Conservation (phyloP, 2,329 filamentous ascomycete genomes). For the Amauroascus niger region DNA sequence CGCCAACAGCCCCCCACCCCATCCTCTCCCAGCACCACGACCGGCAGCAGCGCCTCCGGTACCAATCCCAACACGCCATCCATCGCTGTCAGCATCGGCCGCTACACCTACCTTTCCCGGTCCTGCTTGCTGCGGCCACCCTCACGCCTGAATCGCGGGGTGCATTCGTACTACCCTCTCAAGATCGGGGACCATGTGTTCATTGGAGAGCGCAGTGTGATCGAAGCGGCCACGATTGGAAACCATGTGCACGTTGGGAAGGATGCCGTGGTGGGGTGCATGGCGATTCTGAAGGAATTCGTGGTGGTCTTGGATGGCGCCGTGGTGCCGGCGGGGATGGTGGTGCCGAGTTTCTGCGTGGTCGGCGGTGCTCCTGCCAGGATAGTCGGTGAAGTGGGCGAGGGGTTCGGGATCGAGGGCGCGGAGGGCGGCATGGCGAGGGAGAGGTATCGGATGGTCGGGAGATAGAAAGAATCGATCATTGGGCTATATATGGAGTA, state of each 20-base stretch:
- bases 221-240: conserved; percentile 75
- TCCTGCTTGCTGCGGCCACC: conserved; percentile 74
- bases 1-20: conserved; percentile 40
- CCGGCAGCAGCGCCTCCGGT: conserved; percentile 21
- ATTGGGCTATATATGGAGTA: too few species aligned
- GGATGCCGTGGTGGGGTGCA: conserved; percentile 67
- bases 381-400: conserved; percentile 53
- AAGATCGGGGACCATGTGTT: conserved; percentile 93
- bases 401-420: conserved; percentile 40
- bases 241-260: conserved; percentile 78
- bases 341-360: conserved; percentile 83
- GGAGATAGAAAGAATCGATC: conserved; percentile 13
- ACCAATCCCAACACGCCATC: conserved; percentile 26
- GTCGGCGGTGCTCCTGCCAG: conserved; percentile 75
- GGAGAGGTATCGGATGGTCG: conserved; percentile 32
- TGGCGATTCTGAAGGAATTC: conserved; percentile 88
- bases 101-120: conserved; percentile 79
- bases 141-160: conserved; percentile 67
- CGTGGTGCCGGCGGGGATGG: conserved; percentile 77
- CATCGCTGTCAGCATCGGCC: conserved; percentile 68
- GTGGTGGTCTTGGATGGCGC: conserved; percentile 77
- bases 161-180: conserved; percentile 60
- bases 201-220: conserved; percentile 61
- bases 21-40: conserved; percentile 20
- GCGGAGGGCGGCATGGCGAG: conserved; percentile 37